Evolutionary conservation across 441 rosid species (phyloP), one percentile per base, ranked within the genome.

Genomic region (Croton setiger): DNA sequence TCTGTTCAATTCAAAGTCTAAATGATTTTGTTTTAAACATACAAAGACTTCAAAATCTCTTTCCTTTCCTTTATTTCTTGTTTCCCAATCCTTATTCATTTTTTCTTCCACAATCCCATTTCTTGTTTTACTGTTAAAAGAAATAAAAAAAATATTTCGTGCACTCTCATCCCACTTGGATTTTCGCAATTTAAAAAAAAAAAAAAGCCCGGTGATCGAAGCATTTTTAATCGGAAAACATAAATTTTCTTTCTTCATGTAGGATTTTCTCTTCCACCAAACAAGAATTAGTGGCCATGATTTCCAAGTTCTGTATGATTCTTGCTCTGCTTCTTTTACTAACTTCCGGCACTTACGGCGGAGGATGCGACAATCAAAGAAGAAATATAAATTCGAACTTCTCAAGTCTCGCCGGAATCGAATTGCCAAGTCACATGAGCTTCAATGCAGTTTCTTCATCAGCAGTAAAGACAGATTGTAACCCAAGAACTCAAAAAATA

Each of bases 371-470:
- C n/a, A n/a, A n/a, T 53, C 78, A 54, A 58, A 33, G 5, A 20
- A 41, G 54, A 17, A 73, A 55, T 67, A 66, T 45, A 17, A 70
- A 65, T 36, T 39, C 68, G 47, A 88, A 86, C 66, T 69, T 73
- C 77, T 86, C 92, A 0, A 65, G 86, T 52, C 75, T 87, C 20
- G 74, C 93, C 18, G 90, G 92, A 63, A 81, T 91, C 67, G 83
- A 89, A 39, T 74, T 94, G 41, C 88, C 89, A 0, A 66, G 75
- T 6, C 92, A 84, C 66, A 80, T 82, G 88, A 79, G 76, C 44
- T 91, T 89, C 82, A 85, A 83, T 75, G 87, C 83, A 4, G 90
- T 80, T 75, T 85, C 94, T 69, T 75, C 97, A 48, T 80, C 76
- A 43, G 5, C 90, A 48, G 11, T 85, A 68, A 73, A 66, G 76